Base-by-base conservation (phyloP, 2,329 filamentous ascomycete species). In the Thermothelomyces thermophilus region DNA sequence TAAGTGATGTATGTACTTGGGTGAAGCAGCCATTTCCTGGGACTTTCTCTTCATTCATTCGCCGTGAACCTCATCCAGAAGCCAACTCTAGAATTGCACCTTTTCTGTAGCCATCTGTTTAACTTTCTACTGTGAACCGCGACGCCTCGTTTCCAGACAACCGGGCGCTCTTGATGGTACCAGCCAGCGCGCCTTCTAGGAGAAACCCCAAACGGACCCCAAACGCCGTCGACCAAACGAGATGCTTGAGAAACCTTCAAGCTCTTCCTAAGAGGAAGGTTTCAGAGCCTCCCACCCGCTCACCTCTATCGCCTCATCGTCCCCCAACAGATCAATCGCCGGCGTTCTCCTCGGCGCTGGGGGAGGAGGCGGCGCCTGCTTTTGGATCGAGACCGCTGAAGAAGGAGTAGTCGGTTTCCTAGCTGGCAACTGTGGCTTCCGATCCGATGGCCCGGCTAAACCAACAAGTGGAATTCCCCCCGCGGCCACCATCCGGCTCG, bases 281-380 rank as follows among this genome's bases (percentile, higher is more conserved):
- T 76, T 76, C 59, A 81, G 58, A 4, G 76, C 74, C 59, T 80
- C 75, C 76, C 77, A 81, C 19, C 73, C 70, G 11, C 73, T 72
- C 63, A 79, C 67, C 33, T 73, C 73, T 3, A 53, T 46, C 31
- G 66, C 65, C n/a, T 60, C 64, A 17, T 66, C 68, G 39, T 78
- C 71, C 2, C 63, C 65, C 28, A 78, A 60, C 40, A 77, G 68
- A 54, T 78, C 77, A 16, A 78, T 60, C 37, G 57, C 47, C 19
- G 7, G 33, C 7, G 60, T 46, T 28, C 58, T 69, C 41, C 68
- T 63, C 5, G 66, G 62, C 10, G 63, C 64, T n/a, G n/a, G n/a
- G 17, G 62, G 56, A 31, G 60, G 56, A 46, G 60, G 53, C 16
- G 52, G 34, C 37, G 48, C 48, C 46, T 56, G 58, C 47, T 58